Base-by-base conservation (phyloP, 805 yeast genomes). In the Pichia eremophila region DNA sequence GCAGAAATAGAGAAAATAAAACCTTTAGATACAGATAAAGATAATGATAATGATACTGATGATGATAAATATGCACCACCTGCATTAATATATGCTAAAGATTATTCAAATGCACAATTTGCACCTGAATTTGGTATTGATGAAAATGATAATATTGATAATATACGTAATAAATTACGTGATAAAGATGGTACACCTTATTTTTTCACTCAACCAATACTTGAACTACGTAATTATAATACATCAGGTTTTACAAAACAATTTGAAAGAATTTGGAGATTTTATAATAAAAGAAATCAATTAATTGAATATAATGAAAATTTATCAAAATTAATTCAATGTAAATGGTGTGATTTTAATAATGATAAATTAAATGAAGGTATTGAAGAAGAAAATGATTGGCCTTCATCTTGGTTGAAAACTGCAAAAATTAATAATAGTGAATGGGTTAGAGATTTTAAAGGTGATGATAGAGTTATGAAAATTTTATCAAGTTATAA, bases 331-430 rank as follows among this genome's bases (percentile, higher is more conserved):
- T 47, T 61, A n/a, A 54, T 62, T 17, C 15, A 39, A 25, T 78
- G 78, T 32, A 71, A 74, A 40, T 64, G 72, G 47, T 70, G 95
- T 43, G 76, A 79, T 10, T 85, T 78, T 57, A 67, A 62, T 45
- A 63, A 70, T 41, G 49, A 59, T 11, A 81, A 77, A 47, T 57
- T 67, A 46, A 58, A 62, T 28, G 62, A 68, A 49, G 77, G 75
- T 15, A 59, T 61, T 18, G 78, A 70, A 39, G 96, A 89, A 62
- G 96, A 90, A 60, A 58, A 63, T 7, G 91, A 86, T 54, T 91
- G 97, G 97, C 96, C 96, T 14, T 64, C 69, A 46, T 74, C 75
- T 49, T 91, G 97, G 96, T 84, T 86, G 34, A 73, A 79, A 54
- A 74, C 73, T 49, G 95, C 96, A n/a, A 61, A 65, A 42, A 84